A percentile compares a stretch with the other conserved stretches of the same genome.
These are phyloP conservation scores for Ophiostoma tasmaniense DNA, from an alignment of 2,329 filamentous ascomycete genomes.

Conservation along the genomic window DNA sequence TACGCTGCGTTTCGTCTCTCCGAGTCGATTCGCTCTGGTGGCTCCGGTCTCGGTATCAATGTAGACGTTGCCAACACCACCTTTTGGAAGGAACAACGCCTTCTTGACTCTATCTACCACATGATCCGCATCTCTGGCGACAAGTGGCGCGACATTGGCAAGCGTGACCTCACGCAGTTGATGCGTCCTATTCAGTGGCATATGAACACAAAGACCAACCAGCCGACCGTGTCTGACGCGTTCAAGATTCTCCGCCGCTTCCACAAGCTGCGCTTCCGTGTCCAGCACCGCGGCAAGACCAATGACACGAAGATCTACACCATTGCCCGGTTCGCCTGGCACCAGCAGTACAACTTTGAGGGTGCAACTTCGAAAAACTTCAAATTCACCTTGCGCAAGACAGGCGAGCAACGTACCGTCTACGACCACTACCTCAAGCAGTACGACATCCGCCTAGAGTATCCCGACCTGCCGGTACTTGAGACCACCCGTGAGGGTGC, in stretches of 20 bases:
- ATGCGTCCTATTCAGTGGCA: slow-evolving; percentile 31
- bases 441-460: slow-evolving; percentile 44
- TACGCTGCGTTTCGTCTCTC: slow-evolving; percentile 78
- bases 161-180: slow-evolving; percentile 22
- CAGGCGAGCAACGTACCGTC: slow-evolving; percentile 37
- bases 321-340: slow-evolving; percentile 43
- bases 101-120: slow-evolving; percentile 33
- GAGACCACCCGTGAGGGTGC: slow-evolving; percentile 43
- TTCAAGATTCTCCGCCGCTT: slow-evolving; percentile 49
- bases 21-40: slow-evolving; percentile 38
- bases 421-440: slow-evolving; percentile 47
- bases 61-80: slow-evolving; percentile 86
- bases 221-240: slow-evolving; percentile 36
- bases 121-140: slow-evolving; percentile 23
- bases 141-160: slow-evolving; percentile 21
- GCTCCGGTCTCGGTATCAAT: slow-evolving; percentile 67
- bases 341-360: slow-evolving; percentile 33
- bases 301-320: slow-evolving; percentile 42
- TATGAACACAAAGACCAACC: slow-evolving; percentile 20
- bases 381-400: slow-evolving; percentile 47
- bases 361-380: slow-evolving; percentile 45
- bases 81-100: slow-evolving; percentile 57
- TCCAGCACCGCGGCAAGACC: slow-evolving; percentile 44
- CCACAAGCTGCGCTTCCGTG: slow-evolving; percentile 46
- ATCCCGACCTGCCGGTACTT: slow-evolving; percentile 47